Percentiles rank a stretch among this genome's conserved stretches.
These are phyloP conservation scores for Xylariaceae sp. DNA, from an alignment of 2,329 filamentous ascomycete species.

Conservation along the genomic window DNA sequence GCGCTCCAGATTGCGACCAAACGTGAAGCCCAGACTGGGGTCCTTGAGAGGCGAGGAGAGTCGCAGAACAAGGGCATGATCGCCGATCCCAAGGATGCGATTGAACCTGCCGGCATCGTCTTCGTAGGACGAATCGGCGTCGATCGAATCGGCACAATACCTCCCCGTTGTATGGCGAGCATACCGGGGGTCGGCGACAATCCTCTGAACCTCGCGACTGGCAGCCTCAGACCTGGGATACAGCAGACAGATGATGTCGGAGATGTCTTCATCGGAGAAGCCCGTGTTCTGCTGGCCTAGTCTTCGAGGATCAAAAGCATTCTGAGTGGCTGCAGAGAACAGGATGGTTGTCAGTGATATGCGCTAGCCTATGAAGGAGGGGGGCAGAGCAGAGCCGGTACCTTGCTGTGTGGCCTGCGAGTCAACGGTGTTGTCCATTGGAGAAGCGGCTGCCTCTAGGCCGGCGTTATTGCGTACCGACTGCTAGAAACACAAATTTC, in stretches of 20 bases:
- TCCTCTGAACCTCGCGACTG: slow-evolving; percentile 58
- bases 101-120: slow-evolving; percentile 46
- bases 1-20: slow-evolving; percentile 67
- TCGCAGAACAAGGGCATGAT: slow-evolving; percentile 70
- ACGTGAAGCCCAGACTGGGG: slow-evolving; percentile 69
- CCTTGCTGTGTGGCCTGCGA: slow-evolving; percentile 33
- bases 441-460: slow-evolving; percentile 16
- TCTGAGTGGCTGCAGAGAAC: slow-evolving; percentile 62
- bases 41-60: slow-evolving; percentile 70
- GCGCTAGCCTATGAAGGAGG: neutral
- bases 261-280: slow-evolving; percentile 73
- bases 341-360: slow-evolving; percentile 6
- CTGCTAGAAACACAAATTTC: slow-evolving; percentile 23
- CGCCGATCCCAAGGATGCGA: slow-evolving; percentile 48
- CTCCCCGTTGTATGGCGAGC: slow-evolving; percentile 47
- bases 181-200: slow-evolving; percentile 40
- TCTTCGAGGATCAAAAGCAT: slow-evolving; percentile 73
- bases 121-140: slow-evolving; percentile 47
- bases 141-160: slow-evolving; percentile 45
- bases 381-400: slow-evolving; percentile 12
- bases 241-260: slow-evolving; percentile 84
- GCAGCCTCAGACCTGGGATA: slow-evolving; percentile 72
- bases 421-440: slow-evolving; percentile 30
- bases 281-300: slow-evolving; percentile 76
- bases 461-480: slow-evolving; percentile 19